A percentile compares a stretch with the other conserved stretches of the same genome.
phyloP scores from a whole-genome alignment of 1,284 basidiomycete genomes.

The Ceratobasidium sp. region DNA sequence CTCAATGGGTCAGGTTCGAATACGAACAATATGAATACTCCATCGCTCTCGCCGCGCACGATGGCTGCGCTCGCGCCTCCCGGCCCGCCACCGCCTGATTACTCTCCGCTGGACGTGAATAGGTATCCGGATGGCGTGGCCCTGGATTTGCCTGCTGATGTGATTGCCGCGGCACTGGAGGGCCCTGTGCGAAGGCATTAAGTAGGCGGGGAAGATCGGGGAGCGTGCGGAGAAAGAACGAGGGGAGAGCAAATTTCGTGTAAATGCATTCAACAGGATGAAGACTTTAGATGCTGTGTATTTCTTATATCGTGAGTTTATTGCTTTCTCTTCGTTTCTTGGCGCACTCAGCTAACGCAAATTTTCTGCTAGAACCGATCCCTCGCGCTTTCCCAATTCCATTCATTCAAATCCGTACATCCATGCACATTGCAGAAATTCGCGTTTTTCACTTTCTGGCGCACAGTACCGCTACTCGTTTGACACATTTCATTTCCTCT shows the following conservation, averaged over 20 bases:
- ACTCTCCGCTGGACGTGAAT: slow-evolving; percentile 82
- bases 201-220: no score
- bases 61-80: slow-evolving; percentile 44
- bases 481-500: background rate
- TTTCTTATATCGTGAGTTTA: slow-evolving; percentile 37
- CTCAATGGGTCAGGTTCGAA: slow-evolving; percentile 28
- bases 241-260: no score
- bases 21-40: slow-evolving; percentile 9
- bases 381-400: slow-evolving; percentile 2
- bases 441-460: background rate
- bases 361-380: background rate
- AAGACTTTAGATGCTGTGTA: slow-evolving; percentile 30
- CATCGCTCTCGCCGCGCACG: slow-evolving; percentile 53
- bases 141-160: slow-evolving; percentile 82
- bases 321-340: background rate
- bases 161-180: slow-evolving; percentile 81
- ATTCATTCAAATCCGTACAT: slow-evolving; percentile 1
- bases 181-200: slow-evolving; percentile 55
- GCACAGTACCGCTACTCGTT: slow-evolving; percentile 4
- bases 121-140: slow-evolving; percentile 83
- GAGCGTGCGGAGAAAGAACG: no score
- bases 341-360: background rate
- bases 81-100: slow-evolving; percentile 67
- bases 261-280: background rate
- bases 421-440: slow-evolving; percentile 3